These are phyloP conservation scores for Clarireedia paspali DNA, from an alignment of 2,329 filamentous ascomycete species.

Conservation along the genomic window DNA sequence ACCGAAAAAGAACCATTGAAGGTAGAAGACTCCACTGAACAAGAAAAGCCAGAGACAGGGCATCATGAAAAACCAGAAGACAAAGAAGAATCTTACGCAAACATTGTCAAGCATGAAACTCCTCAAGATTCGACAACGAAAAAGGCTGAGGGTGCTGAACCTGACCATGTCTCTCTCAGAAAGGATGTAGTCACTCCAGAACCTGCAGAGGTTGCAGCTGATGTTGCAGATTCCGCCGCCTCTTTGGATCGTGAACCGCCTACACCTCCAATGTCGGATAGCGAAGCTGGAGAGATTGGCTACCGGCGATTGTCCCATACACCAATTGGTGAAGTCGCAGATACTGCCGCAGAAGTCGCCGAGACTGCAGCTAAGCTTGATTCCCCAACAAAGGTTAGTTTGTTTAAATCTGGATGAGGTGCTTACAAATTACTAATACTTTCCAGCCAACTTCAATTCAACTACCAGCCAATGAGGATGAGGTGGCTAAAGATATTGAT, in stretches of 20 bases:
- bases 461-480: not conserved
- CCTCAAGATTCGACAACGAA: constrained; percentile 27
- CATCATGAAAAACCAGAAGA: too few species aligned
- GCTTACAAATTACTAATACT: not conserved
- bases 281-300: constrained; percentile 27
- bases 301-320: constrained; percentile 30
- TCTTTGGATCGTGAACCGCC: constrained; percentile 20
- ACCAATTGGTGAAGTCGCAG: constrained; percentile 34
- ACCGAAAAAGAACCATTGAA: too few species aligned
- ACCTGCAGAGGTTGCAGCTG: constrained; percentile 21
- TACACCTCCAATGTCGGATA: constrained; percentile 28
- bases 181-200: constrained; percentile 20
- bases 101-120: too few species aligned
- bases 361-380: constrained; percentile 36
- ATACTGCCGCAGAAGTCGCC: constrained; percentile 38
- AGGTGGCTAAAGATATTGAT: not conserved
- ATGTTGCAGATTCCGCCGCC: constrained; percentile 23
- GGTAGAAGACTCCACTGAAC: too few species aligned
- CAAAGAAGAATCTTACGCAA: too few species aligned
- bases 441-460: not conserved
- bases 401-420: not conserved
- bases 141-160: constrained; percentile 29
- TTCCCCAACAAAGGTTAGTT: constrained; percentile 13
- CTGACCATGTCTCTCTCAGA: constrained; percentile 27
- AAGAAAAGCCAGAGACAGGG: too few species aligned